A percentile compares a stretch with the other conserved stretches of the same genome.
phyloP scores from a whole-genome alignment of 306 rosid genomes.

The Styphnolobium japonicum region DNA sequence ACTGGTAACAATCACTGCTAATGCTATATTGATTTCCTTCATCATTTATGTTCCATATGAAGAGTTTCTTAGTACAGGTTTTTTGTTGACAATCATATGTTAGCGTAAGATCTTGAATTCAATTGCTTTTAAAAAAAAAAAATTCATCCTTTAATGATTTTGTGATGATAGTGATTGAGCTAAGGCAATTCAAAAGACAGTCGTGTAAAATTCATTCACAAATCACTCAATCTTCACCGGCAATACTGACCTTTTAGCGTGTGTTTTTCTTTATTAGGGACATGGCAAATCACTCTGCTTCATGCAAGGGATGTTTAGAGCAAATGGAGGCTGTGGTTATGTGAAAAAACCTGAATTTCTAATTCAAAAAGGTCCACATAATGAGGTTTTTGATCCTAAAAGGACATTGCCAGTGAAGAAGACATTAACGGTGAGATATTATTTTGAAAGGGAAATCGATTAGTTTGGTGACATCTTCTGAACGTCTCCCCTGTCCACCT shows the following conservation, averaged over 20 bases:
- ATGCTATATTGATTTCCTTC: neutral
- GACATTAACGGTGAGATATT: conserved; percentile 56
- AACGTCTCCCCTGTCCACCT: conserved; percentile 3
- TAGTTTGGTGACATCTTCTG: conserved; percentile 26
- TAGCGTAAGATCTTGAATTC: neutral
- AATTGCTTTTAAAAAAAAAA: no score
- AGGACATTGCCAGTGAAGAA: conserved; percentile 40
- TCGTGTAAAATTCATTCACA: neutral
- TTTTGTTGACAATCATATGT: neutral
- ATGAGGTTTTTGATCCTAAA: conserved; percentile 74
- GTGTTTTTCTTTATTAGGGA: conserved; percentile 49
- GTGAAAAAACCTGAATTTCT: conserved; percentile 76
- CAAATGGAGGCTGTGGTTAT: conserved; percentile 88
- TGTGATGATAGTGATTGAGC: neutral
- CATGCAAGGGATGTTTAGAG: conserved; percentile 91
- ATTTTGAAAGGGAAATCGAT: conserved; percentile 14
- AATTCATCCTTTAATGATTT: neutral
- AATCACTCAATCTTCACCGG: neutral
- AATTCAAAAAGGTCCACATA: conserved; percentile 32
- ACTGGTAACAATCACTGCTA: neutral
- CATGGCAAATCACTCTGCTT: conserved; percentile 65
- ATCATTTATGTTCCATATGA: neutral
- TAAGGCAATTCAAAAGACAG: neutral
- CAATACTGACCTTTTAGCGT: neutral
- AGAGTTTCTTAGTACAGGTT: neutral